Evolutionary conservation across 2,329 filamentous ascomycete genomes (phyloP), one percentile per base, ranked within the genome.

Genomic region (Raffaelea albimanens): DNA sequence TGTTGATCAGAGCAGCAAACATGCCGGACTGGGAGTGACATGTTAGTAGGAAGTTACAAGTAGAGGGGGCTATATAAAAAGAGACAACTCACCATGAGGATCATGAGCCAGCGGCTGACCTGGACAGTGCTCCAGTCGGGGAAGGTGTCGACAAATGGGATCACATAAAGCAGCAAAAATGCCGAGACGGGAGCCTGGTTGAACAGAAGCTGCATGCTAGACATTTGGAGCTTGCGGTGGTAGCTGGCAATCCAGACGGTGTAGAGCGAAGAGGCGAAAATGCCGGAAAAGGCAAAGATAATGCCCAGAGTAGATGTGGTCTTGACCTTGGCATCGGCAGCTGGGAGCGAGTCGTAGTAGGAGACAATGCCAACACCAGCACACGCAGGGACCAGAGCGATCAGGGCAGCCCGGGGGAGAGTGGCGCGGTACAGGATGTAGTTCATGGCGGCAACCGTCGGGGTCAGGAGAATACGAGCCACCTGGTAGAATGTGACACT

Each of bases 401-500:
- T 44, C 2, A 75, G 62, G 18, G 81, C 80, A 46, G 65, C 63
- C 40, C 61, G 61, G 7, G 81, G 78, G 11, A 85, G 69, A 0
- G 67, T 74, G 22, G 73, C 67, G 52, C 68, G 63, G 63, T 83
- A 82, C 29, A 85, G 66, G 20, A 80, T 59, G 55, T 69, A 82
- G 62, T 85, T 84, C 69, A 85, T 77, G 16, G 76, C 60, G 4
- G 80, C 81, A 19, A 83, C 80, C 40, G 70, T 72, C 3, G 82
- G 82, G 1, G 82, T 85, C 23, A 85, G 70, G 13, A 85, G 67
- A 50, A 85, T 82, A 21, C 81, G 75, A 4, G 78, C 80, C 43
- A 85, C 75, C 61, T 86, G 82, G 61, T 85, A 85, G 60, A 85
- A 85, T 39, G 80, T 81, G 39, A 85, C 76, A 44, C 75, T 76